Conservation (phyloP, 2,329 filamentous ascomycete genomes). For the Alternaria angustiovoidea region DNA sequence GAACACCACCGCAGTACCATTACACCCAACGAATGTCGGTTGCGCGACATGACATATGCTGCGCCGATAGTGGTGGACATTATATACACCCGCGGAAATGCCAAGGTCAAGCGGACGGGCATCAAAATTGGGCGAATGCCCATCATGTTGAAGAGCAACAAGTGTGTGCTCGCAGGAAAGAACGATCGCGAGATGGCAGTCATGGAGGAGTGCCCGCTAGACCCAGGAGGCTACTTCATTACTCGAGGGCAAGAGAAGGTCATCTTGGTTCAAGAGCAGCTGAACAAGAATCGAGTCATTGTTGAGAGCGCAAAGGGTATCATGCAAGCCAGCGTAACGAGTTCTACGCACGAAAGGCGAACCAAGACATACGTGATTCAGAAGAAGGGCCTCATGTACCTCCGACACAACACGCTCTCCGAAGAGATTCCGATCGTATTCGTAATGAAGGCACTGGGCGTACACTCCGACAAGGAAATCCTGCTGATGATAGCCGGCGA, state of each 20-base stretch:
- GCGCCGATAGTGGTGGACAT: conserved; percentile 94
- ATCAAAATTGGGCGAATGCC: conserved; percentile 90
- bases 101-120: conserved; percentile 74
- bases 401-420: conserved; percentile 91
- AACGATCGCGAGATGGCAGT: conserved; percentile 87
- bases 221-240: conserved; percentile 97
- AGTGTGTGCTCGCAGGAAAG: conserved; percentile 85
- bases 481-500: conserved; percentile 88
- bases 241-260: conserved; percentile 98
- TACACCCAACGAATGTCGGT: conserved; percentile 93
- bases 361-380: conserved; percentile 96
- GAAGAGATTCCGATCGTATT: conserved; percentile 97
- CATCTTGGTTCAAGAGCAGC: conserved; percentile 95
- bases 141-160: conserved; percentile 95
- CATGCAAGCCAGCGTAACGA: conserved; percentile 88
- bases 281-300: conserved; percentile 99
- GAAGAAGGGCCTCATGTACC: conserved; percentile 89
- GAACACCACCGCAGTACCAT: conserved; percentile 61
- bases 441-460: conserved; percentile 89
- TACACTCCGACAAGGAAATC: conserved; percentile 94
- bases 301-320: conserved; percentile 95
- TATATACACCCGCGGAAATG: conserved; percentile 83
- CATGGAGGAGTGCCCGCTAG: conserved; percentile 93
- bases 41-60: conserved; percentile 97
- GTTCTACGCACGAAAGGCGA: conserved; percentile 96